These are phyloP conservation scores for Neurospora tetraspora DNA, from an alignment of 495 filamentous ascomycete genomes.

Conservation along the genomic window DNA sequence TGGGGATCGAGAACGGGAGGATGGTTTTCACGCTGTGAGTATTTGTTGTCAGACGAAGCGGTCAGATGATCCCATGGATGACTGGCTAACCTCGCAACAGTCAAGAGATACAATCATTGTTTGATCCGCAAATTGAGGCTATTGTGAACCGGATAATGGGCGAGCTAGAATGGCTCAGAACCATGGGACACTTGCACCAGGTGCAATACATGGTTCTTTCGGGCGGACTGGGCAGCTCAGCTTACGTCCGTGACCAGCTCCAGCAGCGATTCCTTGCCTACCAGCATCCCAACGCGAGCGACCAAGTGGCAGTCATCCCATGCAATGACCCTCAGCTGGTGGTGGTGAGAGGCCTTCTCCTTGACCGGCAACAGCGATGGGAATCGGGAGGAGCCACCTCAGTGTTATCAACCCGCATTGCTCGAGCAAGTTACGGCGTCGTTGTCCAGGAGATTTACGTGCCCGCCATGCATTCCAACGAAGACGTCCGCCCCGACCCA, in stretches of 20 bases:
- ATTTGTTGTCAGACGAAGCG: background rate
- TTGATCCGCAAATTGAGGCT: constrained; percentile 46
- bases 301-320: constrained; percentile 33
- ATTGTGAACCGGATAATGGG: constrained; percentile 43
- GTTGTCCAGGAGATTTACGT: constrained; percentile 39
- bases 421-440: constrained; percentile 48
- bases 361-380: constrained; percentile 43
- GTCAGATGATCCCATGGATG: background rate
- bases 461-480: constrained; percentile 31
- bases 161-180: constrained; percentile 42
- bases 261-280: constrained; percentile 27
- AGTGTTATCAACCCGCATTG: constrained; percentile 39
- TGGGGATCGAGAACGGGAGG: constrained; percentile 29
- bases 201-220: constrained; percentile 51
- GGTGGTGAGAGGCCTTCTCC: constrained; percentile 45
- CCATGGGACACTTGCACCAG: constrained; percentile 32
- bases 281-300: constrained; percentile 26
- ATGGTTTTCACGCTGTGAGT: constrained; percentile 22
- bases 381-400: constrained; percentile 22
- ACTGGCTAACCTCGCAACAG: constrained; percentile 13
- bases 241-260: constrained; percentile 44
- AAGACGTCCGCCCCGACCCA: constrained; percentile 31
- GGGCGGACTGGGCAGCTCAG: constrained; percentile 54
- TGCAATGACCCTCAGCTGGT: constrained; percentile 50
- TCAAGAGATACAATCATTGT: constrained; percentile 40